Conservation (phyloP, 768 basidiomycete species). For the Obba rivulosa region DNA sequence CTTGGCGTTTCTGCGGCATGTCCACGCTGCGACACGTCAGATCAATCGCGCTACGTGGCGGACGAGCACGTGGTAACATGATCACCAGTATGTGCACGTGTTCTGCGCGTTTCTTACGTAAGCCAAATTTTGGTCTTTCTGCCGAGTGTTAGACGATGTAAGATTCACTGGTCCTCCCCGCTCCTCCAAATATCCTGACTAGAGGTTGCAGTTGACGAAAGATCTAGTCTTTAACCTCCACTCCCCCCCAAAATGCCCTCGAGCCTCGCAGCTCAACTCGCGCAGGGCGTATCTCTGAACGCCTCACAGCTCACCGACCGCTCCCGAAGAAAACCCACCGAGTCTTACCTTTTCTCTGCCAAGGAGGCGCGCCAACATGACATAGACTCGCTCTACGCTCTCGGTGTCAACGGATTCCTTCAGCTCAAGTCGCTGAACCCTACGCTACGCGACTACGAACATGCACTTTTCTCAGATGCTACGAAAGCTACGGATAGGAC, state of each 20-base stretch:
- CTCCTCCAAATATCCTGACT: background rate
- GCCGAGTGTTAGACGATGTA: background rate
- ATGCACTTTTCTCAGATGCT: constrained; percentile 72
- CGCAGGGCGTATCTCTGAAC: constrained; percentile 76
- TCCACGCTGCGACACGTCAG: no score
- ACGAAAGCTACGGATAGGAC: constrained; percentile 77
- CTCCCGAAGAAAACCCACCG: constrained; percentile 53
- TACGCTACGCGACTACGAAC: constrained; percentile 55
- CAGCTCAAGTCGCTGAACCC: constrained; percentile 64
- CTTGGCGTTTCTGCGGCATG: no score
- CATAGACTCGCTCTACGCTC: constrained; percentile 77
- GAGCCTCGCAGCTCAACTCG: constrained; percentile 78
- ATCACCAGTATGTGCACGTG: no score
- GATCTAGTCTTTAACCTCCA: no score
- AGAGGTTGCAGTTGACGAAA: background rate
- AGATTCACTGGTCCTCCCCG: no score
- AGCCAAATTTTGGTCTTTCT: background rate
- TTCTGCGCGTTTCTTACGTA: background rate
- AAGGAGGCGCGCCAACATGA: constrained; percentile 82
- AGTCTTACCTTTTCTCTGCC: constrained; percentile 87
- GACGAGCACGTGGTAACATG: no score
- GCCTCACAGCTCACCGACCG: constrained; percentile 62
- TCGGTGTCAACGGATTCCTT: constrained; percentile 73
- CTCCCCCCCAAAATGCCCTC: constrained; percentile 53
- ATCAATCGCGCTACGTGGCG: no score